Percentiles rank a stretch among this genome's conserved stretches.
phyloP scores from a whole-genome alignment of 148 eudicot genomes.

The Rhododendron ferrugineum region DNA sequence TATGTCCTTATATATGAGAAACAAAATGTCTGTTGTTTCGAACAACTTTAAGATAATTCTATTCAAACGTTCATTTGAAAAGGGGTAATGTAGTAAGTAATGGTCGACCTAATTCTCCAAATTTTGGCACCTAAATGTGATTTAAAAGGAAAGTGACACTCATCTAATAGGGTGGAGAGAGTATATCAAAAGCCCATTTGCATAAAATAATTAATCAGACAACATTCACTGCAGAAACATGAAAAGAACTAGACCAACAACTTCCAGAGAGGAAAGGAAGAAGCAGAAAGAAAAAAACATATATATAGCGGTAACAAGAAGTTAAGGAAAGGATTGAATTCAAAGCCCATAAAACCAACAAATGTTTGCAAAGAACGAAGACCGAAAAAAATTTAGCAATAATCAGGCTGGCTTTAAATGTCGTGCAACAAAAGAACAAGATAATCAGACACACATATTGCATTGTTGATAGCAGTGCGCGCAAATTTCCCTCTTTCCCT shows the following conservation, averaged over 20 bases:
- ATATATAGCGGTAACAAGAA: not conserved
- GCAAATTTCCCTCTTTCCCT: slow-evolving; percentile 72
- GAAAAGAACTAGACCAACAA: slow-evolving; percentile 6
- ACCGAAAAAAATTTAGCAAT: not conserved
- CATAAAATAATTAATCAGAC: not conserved
- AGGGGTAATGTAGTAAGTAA: not conserved
- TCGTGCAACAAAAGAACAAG: not conserved
- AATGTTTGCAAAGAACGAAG: not conserved
- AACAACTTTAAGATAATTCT: not conserved
- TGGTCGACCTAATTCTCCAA: not conserved
- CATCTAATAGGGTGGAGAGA: not conserved
- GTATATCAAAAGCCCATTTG: not conserved
- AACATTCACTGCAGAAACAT: not conserved
- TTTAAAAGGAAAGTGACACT: not conserved
- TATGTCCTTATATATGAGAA: not conserved
- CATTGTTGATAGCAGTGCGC: slow-evolving; percentile 62
- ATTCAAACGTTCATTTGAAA: not conserved
- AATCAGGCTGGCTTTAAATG: not conserved
- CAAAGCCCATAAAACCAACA: not conserved
- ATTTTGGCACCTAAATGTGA: not conserved
- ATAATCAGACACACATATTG: slow-evolving; percentile 51
- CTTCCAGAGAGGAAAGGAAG: not conserved
- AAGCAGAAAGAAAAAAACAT: too few species aligned
- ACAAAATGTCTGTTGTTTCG: not conserved
- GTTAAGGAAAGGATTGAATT: not conserved